These are phyloP conservation scores for Solanum rostratum DNA, from an alignment of 257 asterid species.

Conservation along the genomic window DNA sequence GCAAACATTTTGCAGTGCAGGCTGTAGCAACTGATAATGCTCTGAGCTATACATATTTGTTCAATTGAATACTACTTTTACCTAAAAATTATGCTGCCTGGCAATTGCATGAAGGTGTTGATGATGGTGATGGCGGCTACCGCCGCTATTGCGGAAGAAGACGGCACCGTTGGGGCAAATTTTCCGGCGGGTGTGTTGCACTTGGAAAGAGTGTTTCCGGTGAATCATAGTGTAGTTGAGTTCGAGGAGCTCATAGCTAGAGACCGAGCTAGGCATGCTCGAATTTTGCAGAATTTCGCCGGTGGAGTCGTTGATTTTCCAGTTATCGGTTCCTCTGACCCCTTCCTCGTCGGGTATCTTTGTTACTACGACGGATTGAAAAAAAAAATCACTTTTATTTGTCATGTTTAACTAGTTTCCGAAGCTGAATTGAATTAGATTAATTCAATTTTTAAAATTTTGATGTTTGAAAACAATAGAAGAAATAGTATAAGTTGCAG, in stretches of 20 bases:
- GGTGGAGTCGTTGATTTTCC: slow-evolving; percentile 68
- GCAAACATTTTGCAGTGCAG: too few species aligned
- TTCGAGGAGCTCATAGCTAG: slow-evolving; percentile 48
- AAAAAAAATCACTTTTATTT: background rate
- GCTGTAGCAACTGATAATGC: too few species aligned
- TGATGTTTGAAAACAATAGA: background rate
- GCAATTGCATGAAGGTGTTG: slow-evolving; percentile 10
- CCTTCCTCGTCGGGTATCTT: slow-evolving; percentile 60
- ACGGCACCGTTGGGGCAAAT: slow-evolving; percentile 19
- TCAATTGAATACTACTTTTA: background rate
- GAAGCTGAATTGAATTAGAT: background rate
- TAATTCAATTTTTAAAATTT: too few species aligned
- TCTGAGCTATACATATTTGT: background rate
- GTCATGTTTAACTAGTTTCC: background rate
- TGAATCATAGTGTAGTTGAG: slow-evolving; percentile 29
- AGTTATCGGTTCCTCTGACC: slow-evolving; percentile 65
- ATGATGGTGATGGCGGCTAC: slow-evolving; percentile 15
- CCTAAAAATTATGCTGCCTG: slow-evolving; percentile 19
- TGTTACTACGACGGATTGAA: background rate
- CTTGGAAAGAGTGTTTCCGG: slow-evolving; percentile 58
- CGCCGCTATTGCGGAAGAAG: slow-evolving; percentile 6
- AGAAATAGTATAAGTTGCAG: background rate
- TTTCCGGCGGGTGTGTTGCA: slow-evolving; percentile 25
- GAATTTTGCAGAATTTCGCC: slow-evolving; percentile 50
- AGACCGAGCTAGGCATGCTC: slow-evolving; percentile 73